These are phyloP conservation scores for Physcia stellaris DNA, from an alignment of 495 filamentous ascomycete species.

Conservation along the genomic window DNA sequence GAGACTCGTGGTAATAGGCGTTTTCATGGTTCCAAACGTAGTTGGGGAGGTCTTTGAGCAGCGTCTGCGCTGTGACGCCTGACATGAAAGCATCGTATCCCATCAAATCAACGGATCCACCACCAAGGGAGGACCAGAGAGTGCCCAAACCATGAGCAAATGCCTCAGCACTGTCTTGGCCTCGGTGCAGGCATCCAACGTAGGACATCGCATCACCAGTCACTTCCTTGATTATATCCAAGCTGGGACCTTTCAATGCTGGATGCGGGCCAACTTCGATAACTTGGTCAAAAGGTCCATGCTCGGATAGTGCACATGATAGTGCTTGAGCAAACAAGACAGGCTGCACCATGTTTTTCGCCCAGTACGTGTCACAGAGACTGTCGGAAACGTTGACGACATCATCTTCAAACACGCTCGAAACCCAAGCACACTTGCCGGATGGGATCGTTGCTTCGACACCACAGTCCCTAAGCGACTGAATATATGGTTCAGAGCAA, in stretches of 20 bases:
- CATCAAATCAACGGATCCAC: slow-evolving; percentile 5
- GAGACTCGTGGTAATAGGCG: slow-evolving; percentile 20
- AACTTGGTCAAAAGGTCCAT: slow-evolving; percentile 25
- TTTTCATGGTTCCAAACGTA: slow-evolving; percentile 11
- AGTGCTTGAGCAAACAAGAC: slow-evolving; percentile 40
- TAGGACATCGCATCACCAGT: neutral
- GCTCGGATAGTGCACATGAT: slow-evolving; percentile 15
- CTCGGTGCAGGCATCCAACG: neutral
- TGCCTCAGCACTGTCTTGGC: slow-evolving; percentile 13
- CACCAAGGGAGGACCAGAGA: slow-evolving; percentile 14
- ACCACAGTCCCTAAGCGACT: slow-evolving; percentile 13
- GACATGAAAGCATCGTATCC: too few species aligned
- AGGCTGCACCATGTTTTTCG: slow-evolving; percentile 32
- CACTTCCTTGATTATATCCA: slow-evolving; percentile 20
- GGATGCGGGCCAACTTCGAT: slow-evolving; percentile 47
- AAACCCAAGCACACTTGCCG: slow-evolving; percentile 11
- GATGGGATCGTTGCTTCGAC: slow-evolving; percentile 4
- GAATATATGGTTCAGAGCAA: slow-evolving; percentile 27
- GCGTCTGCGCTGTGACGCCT: too few species aligned
- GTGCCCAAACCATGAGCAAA: slow-evolving; percentile 19
- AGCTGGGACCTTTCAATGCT: slow-evolving; percentile 33
- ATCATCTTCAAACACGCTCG: slow-evolving; percentile 9
- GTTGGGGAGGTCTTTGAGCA: slow-evolving; percentile 7
- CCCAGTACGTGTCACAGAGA: neutral
- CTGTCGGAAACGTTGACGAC: neutral